Percentiles rank a stretch among this genome's conserved stretches.
These are phyloP conservation scores for Fennellomyces sp. DNA, from an alignment of 371 early-diverging fungal genomes.

Conservation along the genomic window DNA sequence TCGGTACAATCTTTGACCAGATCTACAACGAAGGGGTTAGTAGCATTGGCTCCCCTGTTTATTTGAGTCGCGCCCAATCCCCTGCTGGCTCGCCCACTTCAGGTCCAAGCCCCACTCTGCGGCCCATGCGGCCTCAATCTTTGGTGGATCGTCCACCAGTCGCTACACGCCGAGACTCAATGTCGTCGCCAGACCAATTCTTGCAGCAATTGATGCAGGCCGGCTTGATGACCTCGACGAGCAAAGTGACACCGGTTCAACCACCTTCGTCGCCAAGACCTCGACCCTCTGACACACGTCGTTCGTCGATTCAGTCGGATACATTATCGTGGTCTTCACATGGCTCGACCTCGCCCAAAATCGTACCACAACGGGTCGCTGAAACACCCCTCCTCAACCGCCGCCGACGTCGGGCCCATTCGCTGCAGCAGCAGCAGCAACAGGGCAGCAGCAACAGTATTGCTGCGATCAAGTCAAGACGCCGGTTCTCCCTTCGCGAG, in stretches of 20 bases:
- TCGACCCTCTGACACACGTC: constrained; percentile 15
- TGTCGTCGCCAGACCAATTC: constrained; percentile 50
- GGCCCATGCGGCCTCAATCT: constrained; percentile 13
- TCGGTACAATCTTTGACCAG: constrained; percentile 56
- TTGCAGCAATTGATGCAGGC: constrained; percentile 33
- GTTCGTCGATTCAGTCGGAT: constrained; percentile 43
- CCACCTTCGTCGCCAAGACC: neutral
- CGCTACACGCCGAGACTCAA: constrained; percentile 33
- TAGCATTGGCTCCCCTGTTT: constrained; percentile 6
- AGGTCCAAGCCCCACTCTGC: constrained; percentile 11
- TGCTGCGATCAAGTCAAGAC: constrained; percentile 4
- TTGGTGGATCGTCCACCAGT: constrained; percentile 34
- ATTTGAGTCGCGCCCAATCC: constrained; percentile 6
- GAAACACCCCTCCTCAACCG: constrained; percentile 10
- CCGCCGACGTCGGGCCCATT: constrained; percentile 39
- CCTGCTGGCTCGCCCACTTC: constrained; percentile 7
- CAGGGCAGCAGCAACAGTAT: neutral
- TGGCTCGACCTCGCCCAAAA: constrained; percentile 1
- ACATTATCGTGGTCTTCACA: constrained; percentile 26
- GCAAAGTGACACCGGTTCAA: constrained; percentile 16
- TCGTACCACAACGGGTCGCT: neutral
- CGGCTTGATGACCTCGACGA: constrained; percentile 3
- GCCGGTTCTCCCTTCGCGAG: constrained; percentile 25
- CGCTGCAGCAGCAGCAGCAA: constrained; percentile 36
- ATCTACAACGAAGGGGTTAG: constrained; percentile 58